These are phyloP conservation scores for Zelonia costaricensis DNA, from an alignment of 208 protist species.

Conservation along the genomic window DNA sequence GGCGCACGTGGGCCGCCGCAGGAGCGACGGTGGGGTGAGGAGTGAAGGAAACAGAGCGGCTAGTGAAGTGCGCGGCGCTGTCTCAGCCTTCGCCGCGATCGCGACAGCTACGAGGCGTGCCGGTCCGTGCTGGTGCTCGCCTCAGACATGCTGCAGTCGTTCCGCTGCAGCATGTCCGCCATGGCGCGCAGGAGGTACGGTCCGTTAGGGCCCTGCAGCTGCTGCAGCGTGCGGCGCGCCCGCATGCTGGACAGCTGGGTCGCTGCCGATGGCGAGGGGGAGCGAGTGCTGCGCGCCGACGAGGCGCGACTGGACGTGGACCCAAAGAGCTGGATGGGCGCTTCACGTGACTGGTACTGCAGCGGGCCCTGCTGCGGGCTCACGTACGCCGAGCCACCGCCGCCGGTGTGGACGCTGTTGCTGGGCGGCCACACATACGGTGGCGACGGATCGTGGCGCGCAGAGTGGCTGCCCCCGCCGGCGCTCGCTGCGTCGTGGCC, in stretches of 20 bases:
- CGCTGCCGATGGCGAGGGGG: slow-evolving; percentile 2
- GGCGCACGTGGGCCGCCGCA: too few species aligned
- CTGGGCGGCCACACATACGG: not conserved
- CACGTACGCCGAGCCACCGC: slow-evolving; percentile 1
- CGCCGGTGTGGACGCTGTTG: not conserved
- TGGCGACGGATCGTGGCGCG: too few species aligned
- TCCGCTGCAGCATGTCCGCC: slow-evolving; percentile 1
- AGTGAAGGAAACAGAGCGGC: too few species aligned
- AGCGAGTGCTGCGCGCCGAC: slow-evolving; percentile 23
- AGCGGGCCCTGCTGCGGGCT: slow-evolving; percentile 6
- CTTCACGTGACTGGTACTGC: not conserved
- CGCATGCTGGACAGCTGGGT: slow-evolving; percentile 2
- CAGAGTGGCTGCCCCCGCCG: not conserved
- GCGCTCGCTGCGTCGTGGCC: not conserved
- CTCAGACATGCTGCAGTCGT: not conserved
- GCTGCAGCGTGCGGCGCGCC: slow-evolving; percentile 9
- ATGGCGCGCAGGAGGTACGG: slow-evolving; percentile 18
- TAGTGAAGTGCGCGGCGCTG: too few species aligned
- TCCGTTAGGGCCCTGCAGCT: slow-evolving; percentile 17
- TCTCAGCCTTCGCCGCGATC: too few species aligned
- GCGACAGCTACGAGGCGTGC: too few species aligned
- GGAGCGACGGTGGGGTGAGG: too few species aligned
- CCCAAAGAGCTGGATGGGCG: slow-evolving; percentile 6
- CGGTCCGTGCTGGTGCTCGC: too few species aligned
- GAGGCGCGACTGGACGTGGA: slow-evolving; percentile 27